Evolutionary conservation across 345 rosid genomes (phyloP).

Genomic region (Dimocarpus longan): DNA sequence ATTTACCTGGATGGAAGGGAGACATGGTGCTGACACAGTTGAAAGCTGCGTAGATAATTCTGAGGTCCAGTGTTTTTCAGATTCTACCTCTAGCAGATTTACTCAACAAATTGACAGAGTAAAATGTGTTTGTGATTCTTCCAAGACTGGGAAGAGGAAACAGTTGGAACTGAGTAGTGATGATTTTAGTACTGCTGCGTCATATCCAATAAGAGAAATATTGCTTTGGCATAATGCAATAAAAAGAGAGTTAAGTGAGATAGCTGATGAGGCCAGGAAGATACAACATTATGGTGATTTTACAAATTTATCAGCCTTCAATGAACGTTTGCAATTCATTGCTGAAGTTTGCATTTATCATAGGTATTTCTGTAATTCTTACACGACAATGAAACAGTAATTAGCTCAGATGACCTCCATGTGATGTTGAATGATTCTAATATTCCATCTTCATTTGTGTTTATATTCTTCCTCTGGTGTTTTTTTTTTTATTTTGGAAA

Average conservation of each 20-base stretch:
- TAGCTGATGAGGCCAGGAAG: slow-evolving; percentile 81
- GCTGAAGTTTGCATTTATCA: slow-evolving; percentile 94
- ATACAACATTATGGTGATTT: slow-evolving; percentile 80
- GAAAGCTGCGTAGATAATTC: slow-evolving; percentile 38
- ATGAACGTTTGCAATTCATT: slow-evolving; percentile 80
- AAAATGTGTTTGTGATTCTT: slow-evolving; percentile 52
- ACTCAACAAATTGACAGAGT: slow-evolving; percentile 38
- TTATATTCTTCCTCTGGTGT: not conserved
- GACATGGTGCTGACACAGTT: slow-evolving; percentile 29
- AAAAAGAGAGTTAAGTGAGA: slow-evolving; percentile 72
- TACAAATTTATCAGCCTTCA: slow-evolving; percentile 67
- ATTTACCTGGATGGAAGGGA: slow-evolving; percentile 77
- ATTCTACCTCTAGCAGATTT: slow-evolving; percentile 40
- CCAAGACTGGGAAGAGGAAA: slow-evolving; percentile 77
- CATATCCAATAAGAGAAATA: slow-evolving; percentile 79
- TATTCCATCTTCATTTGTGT: slow-evolving; percentile 6
- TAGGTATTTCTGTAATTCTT: slow-evolving; percentile 48
- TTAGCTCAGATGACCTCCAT: not conserved
- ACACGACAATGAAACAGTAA: not conserved
- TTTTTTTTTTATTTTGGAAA: not conserved
- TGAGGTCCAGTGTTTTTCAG: slow-evolving; percentile 35
- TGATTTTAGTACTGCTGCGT: slow-evolving; percentile 33
- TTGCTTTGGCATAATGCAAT: slow-evolving; percentile 91
- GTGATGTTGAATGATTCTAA: not conserved
- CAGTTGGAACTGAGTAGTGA: slow-evolving; percentile 47